These are phyloP conservation scores for Sherardia arvensis DNA, from an alignment of 257 asterid genomes.

Conservation along the genomic window DNA sequence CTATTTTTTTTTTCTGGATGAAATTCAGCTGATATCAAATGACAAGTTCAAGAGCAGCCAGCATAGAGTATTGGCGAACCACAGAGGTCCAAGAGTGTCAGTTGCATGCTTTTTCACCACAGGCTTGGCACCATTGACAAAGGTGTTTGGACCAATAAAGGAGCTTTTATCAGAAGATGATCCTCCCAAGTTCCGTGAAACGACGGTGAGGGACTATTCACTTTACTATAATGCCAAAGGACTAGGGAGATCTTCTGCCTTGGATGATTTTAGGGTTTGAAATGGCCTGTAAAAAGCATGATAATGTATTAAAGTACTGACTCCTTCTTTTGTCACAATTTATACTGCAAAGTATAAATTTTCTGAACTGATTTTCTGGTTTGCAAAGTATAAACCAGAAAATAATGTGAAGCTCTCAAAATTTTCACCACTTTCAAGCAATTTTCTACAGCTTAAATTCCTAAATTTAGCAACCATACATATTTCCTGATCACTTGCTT, in stretches of 20 bases:
- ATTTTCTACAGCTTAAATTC: not conserved
- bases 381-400: too few species aligned
- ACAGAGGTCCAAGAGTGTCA: slow-evolving; percentile 36
- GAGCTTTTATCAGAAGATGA: slow-evolving; percentile 35
- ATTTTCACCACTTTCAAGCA: not conserved
- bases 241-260: slow-evolving; percentile 36
- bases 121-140: slow-evolving; percentile 27
- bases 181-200: slow-evolving; percentile 34
- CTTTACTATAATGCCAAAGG: slow-evolving; percentile 35
- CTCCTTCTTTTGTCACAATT: not conserved
- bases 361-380: too few species aligned
- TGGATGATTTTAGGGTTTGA: slow-evolving; percentile 32
- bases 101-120: slow-evolving; percentile 47
- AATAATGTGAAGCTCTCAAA: too few species aligned
- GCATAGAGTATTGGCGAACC: slow-evolving; percentile 39
- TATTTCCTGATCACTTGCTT: not conserved
- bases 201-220: slow-evolving; percentile 41
- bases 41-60: slow-evolving; percentile 40
- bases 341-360: too few species aligned
- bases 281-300: not conserved
- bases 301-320: not conserved
- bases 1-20: not conserved
- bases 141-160: slow-evolving; percentile 38
- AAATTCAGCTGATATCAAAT: slow-evolving; percentile 40
- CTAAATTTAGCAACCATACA: not conserved